These are phyloP conservation scores for Boletus reticulatus DNA, from an alignment of 768 basidiomycete species.

Conservation along the genomic window DNA sequence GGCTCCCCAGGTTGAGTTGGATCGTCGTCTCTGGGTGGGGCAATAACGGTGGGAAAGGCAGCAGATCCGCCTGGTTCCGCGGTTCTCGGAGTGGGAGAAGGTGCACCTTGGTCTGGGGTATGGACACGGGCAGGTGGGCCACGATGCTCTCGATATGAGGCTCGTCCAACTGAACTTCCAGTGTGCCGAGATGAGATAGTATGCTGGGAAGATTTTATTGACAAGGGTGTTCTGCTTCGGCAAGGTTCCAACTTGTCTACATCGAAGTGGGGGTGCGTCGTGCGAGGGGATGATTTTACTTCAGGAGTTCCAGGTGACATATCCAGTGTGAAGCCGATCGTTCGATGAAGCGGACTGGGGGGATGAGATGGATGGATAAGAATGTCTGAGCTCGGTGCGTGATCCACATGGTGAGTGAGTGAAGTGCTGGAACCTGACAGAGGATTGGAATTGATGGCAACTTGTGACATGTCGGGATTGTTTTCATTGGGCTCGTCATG, in stretches of 20 bases:
- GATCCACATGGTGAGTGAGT: neutral
- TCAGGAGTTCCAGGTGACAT: neutral
- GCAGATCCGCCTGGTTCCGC: neutral
- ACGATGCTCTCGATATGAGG: slow-evolving; percentile 20
- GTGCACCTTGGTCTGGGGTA: slow-evolving; percentile 1
- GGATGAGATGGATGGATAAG: neutral
- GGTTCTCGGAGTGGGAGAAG: neutral
- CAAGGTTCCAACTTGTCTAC: neutral
- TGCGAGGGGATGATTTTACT: neutral
- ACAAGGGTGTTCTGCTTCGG: slow-evolving; percentile 10
- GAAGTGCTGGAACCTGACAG: neutral
- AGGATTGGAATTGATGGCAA: neutral
- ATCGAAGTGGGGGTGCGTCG: neutral
- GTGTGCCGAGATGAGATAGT: slow-evolving; percentile 19
- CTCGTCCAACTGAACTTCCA: slow-evolving; percentile 18
- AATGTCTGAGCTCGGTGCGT: neutral
- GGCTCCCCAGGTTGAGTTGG: slow-evolving; percentile 9
- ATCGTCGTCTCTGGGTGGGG: slow-evolving; percentile 3
- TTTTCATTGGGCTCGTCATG: slow-evolving; percentile 15
- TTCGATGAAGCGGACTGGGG: neutral
- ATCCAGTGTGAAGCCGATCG: neutral
- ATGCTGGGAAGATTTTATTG: slow-evolving; percentile 10
- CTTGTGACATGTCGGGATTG: neutral
- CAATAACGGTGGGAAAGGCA: neutral
- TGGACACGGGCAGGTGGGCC: slow-evolving; percentile 14